phyloP scores from a whole-genome alignment of 2,329 filamentous ascomycete species.

The Coniochaeta prunicola region DNA sequence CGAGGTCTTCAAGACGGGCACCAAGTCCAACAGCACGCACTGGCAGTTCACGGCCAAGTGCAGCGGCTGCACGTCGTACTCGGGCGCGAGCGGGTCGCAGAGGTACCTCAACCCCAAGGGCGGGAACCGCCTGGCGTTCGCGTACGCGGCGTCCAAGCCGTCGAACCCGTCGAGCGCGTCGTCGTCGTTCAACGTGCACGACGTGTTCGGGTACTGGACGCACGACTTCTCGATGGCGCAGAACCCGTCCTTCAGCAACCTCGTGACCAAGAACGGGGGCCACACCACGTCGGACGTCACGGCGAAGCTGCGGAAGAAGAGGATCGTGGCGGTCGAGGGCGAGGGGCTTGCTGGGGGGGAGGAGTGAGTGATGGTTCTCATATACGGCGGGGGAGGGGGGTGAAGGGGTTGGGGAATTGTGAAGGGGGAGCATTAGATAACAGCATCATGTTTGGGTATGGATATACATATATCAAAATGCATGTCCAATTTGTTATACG shows the following conservation, averaged over 20 bases:
- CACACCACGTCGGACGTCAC: not conserved
- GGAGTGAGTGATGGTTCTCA: not conserved
- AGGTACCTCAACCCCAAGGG: conserved; percentile 16
- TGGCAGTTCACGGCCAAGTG: conserved; percentile 32
- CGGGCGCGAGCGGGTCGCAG: conserved; percentile 8
- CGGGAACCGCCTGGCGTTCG: conserved; percentile 20
- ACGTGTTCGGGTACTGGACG: conserved; percentile 18
- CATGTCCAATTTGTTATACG: not conserved
- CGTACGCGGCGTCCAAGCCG: conserved; percentile 14
- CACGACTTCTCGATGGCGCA: conserved; percentile 16
- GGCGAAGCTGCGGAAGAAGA: conserved; percentile 1
- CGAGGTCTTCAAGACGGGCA: conserved; percentile 27
- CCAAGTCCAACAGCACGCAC: conserved; percentile 29
- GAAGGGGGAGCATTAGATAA: not conserved
- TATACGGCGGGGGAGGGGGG: not conserved
- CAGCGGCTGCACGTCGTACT: conserved; percentile 17
- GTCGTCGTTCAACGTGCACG: conserved; percentile 15
- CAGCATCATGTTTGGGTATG: not conserved
- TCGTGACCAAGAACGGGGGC: conserved; percentile 3
- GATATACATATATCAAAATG: not conserved
- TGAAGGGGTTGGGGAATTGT: not conserved
- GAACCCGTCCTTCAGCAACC: conserved; percentile 13
- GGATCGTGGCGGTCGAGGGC: not conserved
- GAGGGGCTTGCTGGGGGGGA: not conserved
- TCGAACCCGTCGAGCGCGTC: conserved; percentile 11